These are phyloP conservation scores for Pleurozium schreberi DNA, from an alignment of 225 moss, liverwort and hornwort genomes.

Conservation along the genomic window DNA sequence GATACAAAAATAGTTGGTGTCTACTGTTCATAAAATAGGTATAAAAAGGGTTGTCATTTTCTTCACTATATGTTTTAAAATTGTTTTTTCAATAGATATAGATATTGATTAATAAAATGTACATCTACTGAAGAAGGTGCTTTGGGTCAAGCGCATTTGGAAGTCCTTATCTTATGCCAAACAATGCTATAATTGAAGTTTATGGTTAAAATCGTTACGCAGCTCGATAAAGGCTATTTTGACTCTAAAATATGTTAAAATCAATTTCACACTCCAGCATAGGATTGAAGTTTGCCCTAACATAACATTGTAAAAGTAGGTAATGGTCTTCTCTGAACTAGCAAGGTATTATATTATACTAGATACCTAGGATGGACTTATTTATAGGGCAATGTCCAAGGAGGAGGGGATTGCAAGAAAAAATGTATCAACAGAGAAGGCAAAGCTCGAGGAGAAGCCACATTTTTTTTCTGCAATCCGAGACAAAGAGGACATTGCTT, in stretches of 20 bases:
- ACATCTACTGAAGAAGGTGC: background rate
- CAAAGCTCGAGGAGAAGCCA: no score
- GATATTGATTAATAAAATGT: background rate
- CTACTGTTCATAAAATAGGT: no score
- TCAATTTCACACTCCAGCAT: background rate
- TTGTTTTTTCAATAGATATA: accelerated
- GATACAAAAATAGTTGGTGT: no score
- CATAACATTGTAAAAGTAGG: background rate
- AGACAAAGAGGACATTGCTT: no score
- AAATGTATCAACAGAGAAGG: no score
- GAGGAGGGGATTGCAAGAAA: no score
- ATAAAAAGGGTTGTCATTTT: background rate
- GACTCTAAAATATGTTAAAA: accelerated
- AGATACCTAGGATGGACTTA: background rate
- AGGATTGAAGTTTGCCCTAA: background rate
- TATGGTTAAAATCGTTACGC: accelerated
- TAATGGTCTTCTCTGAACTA: accelerated
- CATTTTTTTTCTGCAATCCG: no score
- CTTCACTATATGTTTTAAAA: accelerated
- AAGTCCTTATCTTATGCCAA: accelerated
- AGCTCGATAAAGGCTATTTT: accelerated
- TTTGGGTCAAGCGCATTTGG: accelerated
- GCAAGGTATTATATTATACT: no score
- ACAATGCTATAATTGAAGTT: background rate
- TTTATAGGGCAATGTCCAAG: no score